phyloP scores from a whole-genome alignment of 2,329 filamentous ascomycete species.

The Fusarium pseudonygamai region DNA sequence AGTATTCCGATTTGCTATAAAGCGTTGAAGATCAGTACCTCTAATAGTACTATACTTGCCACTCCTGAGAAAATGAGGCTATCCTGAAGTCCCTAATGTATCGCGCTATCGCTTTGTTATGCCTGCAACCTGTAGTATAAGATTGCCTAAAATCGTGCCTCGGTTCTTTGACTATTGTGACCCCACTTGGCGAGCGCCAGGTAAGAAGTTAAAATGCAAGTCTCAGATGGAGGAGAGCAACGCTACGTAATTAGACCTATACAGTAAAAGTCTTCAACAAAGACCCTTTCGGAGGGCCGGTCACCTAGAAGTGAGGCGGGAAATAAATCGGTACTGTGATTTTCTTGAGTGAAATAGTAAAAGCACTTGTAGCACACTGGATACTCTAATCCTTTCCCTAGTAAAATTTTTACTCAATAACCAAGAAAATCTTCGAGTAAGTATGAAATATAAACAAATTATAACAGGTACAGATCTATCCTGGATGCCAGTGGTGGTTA shows the following conservation, averaged over 20 bases:
- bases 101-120: no score
- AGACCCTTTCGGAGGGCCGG: neutral
- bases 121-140: no score
- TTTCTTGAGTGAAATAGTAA: neutral
- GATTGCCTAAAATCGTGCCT: constrained; percentile 23
- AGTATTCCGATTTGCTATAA: no score
- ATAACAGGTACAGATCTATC: neutral
- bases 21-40: no score
- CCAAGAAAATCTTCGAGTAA: neutral
- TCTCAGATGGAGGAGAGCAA: neutral
- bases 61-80: no score
- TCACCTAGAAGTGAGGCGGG: neutral
- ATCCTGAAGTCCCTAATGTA: no score
- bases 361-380: neutral
- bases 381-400: neutral
- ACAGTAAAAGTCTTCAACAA: neutral
- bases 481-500: neutral
- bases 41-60: no score
- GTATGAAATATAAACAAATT: neutral
- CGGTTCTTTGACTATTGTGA: constrained; percentile 16
- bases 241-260: neutral
- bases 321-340: neutral
- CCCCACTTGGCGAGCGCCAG: constrained; percentile 23
- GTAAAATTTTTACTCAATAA: no score
- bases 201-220: constrained; percentile 15